These are phyloP conservation scores for Pseudozyma hubeiensis DNA, from an alignment of 1,284 basidiomycete genomes.

Conservation along the genomic window DNA sequence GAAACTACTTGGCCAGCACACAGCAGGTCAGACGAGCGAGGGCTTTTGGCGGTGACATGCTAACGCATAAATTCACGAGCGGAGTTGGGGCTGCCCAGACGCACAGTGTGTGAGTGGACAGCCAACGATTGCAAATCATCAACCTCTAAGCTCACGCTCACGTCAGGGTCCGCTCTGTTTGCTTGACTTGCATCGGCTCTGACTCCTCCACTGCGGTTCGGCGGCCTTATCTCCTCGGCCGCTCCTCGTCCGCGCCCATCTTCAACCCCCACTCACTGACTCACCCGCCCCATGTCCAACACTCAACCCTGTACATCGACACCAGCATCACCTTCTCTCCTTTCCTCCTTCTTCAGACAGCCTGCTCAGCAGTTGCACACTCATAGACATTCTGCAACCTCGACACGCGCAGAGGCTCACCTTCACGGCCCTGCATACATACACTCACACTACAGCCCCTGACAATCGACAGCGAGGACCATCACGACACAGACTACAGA, in stretches of 20 bases:
- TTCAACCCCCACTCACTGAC: not conserved
- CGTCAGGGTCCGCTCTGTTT: slow-evolving; percentile 26
- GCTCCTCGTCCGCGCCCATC: slow-evolving; percentile 19
- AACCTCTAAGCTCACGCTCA: not conserved
- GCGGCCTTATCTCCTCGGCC: slow-evolving; percentile 33
- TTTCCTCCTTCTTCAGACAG: not conserved
- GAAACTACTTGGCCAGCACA: not conserved
- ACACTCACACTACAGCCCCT: not conserved
- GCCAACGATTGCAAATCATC: too few relatives aligned
- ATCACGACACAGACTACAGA: slow-evolving; percentile 13
- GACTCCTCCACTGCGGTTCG: slow-evolving; percentile 34
- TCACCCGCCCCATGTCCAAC: not conserved
- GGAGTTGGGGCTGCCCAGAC: not conserved
- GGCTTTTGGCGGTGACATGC: not conserved
- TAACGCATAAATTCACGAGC: not conserved
- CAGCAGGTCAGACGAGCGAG: slow-evolving; percentile 1
- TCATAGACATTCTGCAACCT: not conserved
- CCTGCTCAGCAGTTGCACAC: not conserved
- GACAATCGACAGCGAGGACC: not conserved
- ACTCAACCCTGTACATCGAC: not conserved
- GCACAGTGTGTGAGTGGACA: too few relatives aligned
- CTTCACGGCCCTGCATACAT: not conserved
- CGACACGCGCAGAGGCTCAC: not conserved
- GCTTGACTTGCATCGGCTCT: slow-evolving; percentile 18
- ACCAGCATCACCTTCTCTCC: not conserved